Percentiles rank a stretch among this genome's conserved stretches.
Conservation (phyloP, 2,329 filamentous ascomycete genomes). For the Scortechinia acanthostroma region DNA sequence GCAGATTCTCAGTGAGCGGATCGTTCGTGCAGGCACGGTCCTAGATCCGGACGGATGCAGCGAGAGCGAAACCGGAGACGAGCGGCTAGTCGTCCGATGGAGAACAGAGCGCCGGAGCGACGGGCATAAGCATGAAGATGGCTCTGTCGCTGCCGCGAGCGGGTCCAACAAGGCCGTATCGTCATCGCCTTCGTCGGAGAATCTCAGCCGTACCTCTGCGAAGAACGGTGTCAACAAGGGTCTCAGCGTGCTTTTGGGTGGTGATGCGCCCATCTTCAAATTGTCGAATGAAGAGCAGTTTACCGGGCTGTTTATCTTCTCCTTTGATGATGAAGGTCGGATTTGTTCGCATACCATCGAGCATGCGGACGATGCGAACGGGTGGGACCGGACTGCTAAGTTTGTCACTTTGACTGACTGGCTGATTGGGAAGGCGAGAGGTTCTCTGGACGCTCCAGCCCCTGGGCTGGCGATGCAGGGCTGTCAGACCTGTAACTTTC, state of each 20-base stretch:
- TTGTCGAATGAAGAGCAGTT: conserved; percentile 1
- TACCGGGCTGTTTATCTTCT: conserved; percentile 1
- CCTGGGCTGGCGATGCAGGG: not conserved
- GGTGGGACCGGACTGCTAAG: conserved; percentile 2
- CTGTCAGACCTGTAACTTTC: no score
- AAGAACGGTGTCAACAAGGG: not conserved
- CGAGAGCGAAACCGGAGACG: not conserved
- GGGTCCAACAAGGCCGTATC: not conserved
- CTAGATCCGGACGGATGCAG: not conserved
- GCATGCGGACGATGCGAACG: not conserved
- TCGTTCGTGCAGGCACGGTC: not conserved
- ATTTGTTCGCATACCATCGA: conserved; percentile 1
- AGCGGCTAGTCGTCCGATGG: not conserved
- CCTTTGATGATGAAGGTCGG: conserved; percentile 1
- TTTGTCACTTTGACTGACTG: not conserved
- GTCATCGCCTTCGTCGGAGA: not conserved
- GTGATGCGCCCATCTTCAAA: not conserved
- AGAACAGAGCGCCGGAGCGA: not conserved
- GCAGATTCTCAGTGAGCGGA: not conserved
- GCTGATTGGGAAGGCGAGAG: not conserved
- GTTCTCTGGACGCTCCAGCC: not conserved
- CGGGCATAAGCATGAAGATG: not conserved
- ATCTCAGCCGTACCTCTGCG: not conserved
- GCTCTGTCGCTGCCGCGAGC: not conserved
- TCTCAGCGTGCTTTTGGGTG: not conserved